These are phyloP conservation scores for Ganoderma lucidum DNA, from an alignment of 1,284 basidiomycete species.

Conservation along the genomic window DNA sequence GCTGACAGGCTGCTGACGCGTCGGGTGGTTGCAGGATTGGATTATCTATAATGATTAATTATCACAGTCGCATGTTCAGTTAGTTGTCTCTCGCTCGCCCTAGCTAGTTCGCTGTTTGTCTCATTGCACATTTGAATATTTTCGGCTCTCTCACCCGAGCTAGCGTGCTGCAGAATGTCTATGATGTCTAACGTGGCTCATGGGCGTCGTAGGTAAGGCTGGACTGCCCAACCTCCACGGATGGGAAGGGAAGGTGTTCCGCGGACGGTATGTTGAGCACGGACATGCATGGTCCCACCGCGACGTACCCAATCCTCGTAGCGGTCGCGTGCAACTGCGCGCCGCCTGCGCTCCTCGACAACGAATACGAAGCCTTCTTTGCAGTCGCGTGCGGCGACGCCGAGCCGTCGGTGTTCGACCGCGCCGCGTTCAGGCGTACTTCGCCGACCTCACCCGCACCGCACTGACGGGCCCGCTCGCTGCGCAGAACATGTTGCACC, in stretches of 20 bases:
- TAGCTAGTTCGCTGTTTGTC: constrained; percentile 6
- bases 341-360: constrained; percentile 33
- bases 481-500: constrained; percentile 41
- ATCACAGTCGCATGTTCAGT: constrained; percentile 27
- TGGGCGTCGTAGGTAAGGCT: neutral
- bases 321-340: constrained; percentile 43
- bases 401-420: constrained; percentile 38
- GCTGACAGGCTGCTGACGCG: constrained; percentile 14
- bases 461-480: constrained; percentile 39
- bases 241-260: neutral
- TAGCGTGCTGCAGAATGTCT: constrained; percentile 6
- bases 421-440: constrained; percentile 14
- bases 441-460: constrained; percentile 44
- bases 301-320: too few species aligned
- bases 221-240: neutral
- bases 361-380: constrained; percentile 38
- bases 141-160: constrained; percentile 10
- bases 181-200: constrained; percentile 3
- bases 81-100: constrained; percentile 21
- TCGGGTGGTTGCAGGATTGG: constrained; percentile 42
- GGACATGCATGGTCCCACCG: neutral
- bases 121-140: constrained; percentile 27
- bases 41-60: constrained; percentile 49
- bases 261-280: neutral
- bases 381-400: constrained; percentile 53